Conservation (phyloP, 352 stramenopile genomes). For the Pythium aquatile region DNA sequence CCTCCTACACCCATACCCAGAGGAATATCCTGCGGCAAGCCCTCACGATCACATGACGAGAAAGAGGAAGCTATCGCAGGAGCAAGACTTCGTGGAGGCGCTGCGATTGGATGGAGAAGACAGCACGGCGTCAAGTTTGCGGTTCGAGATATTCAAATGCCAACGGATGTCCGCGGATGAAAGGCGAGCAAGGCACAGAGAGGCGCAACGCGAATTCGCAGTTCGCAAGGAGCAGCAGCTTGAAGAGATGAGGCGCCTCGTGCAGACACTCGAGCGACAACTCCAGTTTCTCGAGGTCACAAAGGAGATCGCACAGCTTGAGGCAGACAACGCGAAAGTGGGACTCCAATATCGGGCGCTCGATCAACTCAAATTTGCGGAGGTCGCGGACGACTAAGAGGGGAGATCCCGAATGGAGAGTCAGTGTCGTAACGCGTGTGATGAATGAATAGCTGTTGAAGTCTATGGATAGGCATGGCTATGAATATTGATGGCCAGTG, state of each 20-base stretch:
- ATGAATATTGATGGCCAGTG: too few species aligned
- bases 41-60: background rate
- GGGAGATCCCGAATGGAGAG: too few species aligned
- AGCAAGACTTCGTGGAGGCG: background rate
- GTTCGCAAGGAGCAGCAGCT: constrained; percentile 7
- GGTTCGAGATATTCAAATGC: background rate
- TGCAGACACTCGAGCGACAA: background rate
- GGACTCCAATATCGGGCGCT: background rate
- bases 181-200: background rate
- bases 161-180: constrained; percentile 3
- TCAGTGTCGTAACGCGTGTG: too few species aligned
- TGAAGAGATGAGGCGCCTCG: background rate
- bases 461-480: too few species aligned
- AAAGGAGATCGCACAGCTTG: background rate
- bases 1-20: too few species aligned
- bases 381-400: background rate
- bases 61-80: background rate
- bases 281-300: constrained; percentile 1
- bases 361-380: background rate
- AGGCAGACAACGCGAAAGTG: constrained; percentile 4
- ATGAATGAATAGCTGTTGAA: too few species aligned
- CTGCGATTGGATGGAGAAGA: constrained; percentile 5
- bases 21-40: background rate
- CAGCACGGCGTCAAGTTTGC: background rate
- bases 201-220: constrained; percentile 10